phyloP scores from a whole-genome alignment of 2,329 filamentous ascomycete species.

The Alternaria tenuissima region DNA sequence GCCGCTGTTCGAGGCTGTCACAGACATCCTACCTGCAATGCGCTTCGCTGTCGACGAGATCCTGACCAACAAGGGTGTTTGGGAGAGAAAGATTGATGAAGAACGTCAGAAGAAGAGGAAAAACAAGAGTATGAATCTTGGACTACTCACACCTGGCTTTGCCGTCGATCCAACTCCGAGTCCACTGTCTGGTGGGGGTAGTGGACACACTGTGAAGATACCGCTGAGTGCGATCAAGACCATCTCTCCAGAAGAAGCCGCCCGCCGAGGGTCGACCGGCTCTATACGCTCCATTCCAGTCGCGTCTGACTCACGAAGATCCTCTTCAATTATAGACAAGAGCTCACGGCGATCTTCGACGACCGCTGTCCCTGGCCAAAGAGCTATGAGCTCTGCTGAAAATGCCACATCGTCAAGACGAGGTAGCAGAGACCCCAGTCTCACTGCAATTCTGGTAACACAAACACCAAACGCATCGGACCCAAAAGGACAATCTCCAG shows the following conservation, averaged over 20 bases:
- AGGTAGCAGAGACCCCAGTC: slow-evolving; percentile 50
- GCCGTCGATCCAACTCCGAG: slow-evolving; percentile 44
- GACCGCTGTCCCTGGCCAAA: slow-evolving; percentile 29
- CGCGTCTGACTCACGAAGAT: slow-evolving; percentile 38
- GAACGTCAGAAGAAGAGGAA: slow-evolving; percentile 64
- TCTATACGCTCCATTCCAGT: slow-evolving; percentile 29
- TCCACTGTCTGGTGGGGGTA: slow-evolving; percentile 41
- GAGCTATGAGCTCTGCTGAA: slow-evolving; percentile 35
- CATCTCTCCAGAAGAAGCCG: slow-evolving; percentile 25
- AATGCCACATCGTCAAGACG: slow-evolving; percentile 48
- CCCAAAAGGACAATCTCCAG: slow-evolving; percentile 25
- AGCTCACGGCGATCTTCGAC: slow-evolving; percentile 42
- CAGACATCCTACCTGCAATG: slow-evolving; percentile 86
- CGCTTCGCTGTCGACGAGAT: slow-evolving; percentile 85
- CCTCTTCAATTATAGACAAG: slow-evolving; percentile 41
- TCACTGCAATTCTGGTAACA: slow-evolving; percentile 52
- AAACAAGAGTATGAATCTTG: slow-evolving; percentile 35
- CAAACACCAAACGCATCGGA: slow-evolving; percentile 45
- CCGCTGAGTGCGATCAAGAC: slow-evolving; percentile 20
- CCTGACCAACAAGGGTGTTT: slow-evolving; percentile 75
- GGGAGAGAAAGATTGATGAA: slow-evolving; percentile 72
- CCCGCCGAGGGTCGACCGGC: slow-evolving; percentile 40
- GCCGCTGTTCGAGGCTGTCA: slow-evolving; percentile 87
- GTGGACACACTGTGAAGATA: slow-evolving; percentile 16
- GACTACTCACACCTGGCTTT: slow-evolving; percentile 32